Evolutionary conservation across 768 basidiomycete genomes (phyloP).

Genomic region (Boletus vermiculosoides): DNA sequence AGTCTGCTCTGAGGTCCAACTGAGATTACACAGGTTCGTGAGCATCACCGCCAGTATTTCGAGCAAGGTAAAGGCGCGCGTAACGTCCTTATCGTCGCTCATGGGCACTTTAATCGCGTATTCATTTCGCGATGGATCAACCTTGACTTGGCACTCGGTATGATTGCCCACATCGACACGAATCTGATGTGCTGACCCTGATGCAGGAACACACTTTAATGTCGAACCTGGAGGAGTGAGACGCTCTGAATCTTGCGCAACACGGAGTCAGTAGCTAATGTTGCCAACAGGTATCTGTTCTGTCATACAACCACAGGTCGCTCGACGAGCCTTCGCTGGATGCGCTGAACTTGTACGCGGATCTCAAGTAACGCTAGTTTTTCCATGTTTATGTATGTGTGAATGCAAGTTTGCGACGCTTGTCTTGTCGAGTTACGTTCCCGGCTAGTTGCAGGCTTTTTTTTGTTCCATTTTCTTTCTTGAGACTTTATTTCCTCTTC

Average conservation of each 20-base stretch:
- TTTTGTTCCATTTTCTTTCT: slow-evolving; percentile 11
- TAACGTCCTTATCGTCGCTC: slow-evolving; percentile 87
- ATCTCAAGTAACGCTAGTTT: slow-evolving; percentile 28
- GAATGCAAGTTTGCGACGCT: slow-evolving; percentile 7
- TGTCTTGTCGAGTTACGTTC: slow-evolving; percentile 12
- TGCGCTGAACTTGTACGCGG: slow-evolving; percentile 67
- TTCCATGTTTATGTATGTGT: slow-evolving; percentile 25
- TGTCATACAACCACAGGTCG: slow-evolving; percentile 81
- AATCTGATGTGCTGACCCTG: slow-evolving; percentile 8
- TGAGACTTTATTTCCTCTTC: slow-evolving; percentile 10
- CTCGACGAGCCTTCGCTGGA: slow-evolving; percentile 76
- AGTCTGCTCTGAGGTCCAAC: neutral
- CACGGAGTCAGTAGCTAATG: slow-evolving; percentile 5
- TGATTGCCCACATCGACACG: slow-evolving; percentile 7
- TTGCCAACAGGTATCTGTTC: slow-evolving; percentile 59
- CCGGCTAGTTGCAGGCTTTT: slow-evolving; percentile 3
- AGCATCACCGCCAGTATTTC: slow-evolving; percentile 67
- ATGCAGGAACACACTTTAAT: slow-evolving; percentile 69
- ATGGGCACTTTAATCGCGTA: slow-evolving; percentile 77
- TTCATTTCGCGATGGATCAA: slow-evolving; percentile 82
- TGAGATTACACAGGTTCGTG: slow-evolving; percentile 51
- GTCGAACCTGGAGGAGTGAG: slow-evolving; percentile 82
- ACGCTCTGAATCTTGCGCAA: slow-evolving; percentile 2
- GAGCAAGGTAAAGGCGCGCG: slow-evolving; percentile 65
- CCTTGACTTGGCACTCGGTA: slow-evolving; percentile 60